phyloP scores from a whole-genome alignment of 805 yeast species.

The Pichia paraexigua region DNA sequence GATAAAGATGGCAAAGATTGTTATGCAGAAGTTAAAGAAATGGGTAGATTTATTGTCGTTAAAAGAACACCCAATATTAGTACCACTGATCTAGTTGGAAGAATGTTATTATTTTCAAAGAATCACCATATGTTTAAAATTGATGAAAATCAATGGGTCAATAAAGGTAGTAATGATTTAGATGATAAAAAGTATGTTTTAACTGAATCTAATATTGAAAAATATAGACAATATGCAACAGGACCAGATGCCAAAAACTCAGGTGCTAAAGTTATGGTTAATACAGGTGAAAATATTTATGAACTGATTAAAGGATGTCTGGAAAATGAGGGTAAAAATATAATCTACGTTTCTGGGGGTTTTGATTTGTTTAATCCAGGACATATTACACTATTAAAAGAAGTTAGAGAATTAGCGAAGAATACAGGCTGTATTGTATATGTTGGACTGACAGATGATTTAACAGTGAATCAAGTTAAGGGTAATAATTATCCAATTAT shows the following conservation, averaged over 20 bases:
- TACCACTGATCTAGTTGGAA: constrained; percentile 89
- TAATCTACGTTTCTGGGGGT: constrained; percentile 63
- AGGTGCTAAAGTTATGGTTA: constrained; percentile 50
- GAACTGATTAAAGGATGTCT: constrained; percentile 23
- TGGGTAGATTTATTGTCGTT: constrained; percentile 84
- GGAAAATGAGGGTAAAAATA: constrained; percentile 10
- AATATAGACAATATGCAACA: constrained; percentile 50
- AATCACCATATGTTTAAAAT: constrained; percentile 45
- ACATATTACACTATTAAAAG: constrained; percentile 66
- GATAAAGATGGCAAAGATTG: constrained; percentile 95
- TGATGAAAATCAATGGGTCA: constrained; percentile 18
- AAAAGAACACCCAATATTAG: constrained; percentile 90
- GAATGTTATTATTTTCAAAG: constrained; percentile 63
- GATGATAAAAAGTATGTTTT: constrained; percentile 17
- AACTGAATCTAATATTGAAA: constrained; percentile 30
- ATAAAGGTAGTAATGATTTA: constrained; percentile 1
- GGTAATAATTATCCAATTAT: constrained; percentile 57
- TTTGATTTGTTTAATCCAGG: constrained; percentile 94
- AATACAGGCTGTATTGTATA: constrained; percentile 24
- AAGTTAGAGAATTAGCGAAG: constrained; percentile 30
- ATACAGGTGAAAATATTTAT: constrained; percentile 23
- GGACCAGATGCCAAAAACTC: constrained; percentile 50
- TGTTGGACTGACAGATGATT: not conserved
- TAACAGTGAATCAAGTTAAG: not conserved
- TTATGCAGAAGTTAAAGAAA: constrained; percentile 72